phyloP scores from a whole-genome alignment of 257 asterid species.

The Ilex aquifolium region DNA sequence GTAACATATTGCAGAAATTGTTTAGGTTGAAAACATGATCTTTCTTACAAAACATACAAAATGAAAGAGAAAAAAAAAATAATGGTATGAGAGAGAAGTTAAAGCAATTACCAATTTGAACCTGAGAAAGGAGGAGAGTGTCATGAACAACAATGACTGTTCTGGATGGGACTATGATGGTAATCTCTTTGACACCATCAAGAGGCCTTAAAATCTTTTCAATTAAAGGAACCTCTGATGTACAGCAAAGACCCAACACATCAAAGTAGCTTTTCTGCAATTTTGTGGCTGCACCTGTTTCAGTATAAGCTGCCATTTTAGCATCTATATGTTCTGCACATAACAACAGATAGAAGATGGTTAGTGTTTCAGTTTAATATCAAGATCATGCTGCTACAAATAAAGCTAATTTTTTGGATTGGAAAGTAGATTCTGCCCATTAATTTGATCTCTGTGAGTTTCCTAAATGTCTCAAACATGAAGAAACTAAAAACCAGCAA shows the following conservation, averaged over 20 bases:
- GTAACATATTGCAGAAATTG: too few species aligned
- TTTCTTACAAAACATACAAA: not conserved
- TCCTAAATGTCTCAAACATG: too few species aligned
- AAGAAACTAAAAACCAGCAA: too few species aligned
- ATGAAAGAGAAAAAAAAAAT: not conserved
- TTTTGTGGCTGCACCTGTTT: constrained; percentile 11
- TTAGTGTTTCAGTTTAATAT: too few species aligned
- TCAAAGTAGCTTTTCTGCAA: constrained; percentile 78
- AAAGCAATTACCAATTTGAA: constrained; percentile 47
- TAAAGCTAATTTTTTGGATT: too few species aligned
- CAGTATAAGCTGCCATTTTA: constrained; percentile 4
- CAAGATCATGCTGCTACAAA: too few species aligned
- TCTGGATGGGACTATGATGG: constrained; percentile 56
- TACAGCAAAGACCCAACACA: constrained; percentile 73
- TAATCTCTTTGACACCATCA: constrained; percentile 59
- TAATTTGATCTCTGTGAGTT: too few species aligned
- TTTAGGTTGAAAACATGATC: too few species aligned
- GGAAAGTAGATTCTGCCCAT: too few species aligned
- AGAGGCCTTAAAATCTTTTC: constrained; percentile 51
- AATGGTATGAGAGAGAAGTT: not conserved
- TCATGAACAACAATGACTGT: constrained; percentile 70
- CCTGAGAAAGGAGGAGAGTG: constrained; percentile 39
- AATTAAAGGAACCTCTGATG: constrained; percentile 52
- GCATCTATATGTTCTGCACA: too few species aligned
- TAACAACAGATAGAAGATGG: too few species aligned